phyloP scores from a whole-genome alignment of 2,329 filamentous ascomycete species.

The Epicoccum nigrum region DNA sequence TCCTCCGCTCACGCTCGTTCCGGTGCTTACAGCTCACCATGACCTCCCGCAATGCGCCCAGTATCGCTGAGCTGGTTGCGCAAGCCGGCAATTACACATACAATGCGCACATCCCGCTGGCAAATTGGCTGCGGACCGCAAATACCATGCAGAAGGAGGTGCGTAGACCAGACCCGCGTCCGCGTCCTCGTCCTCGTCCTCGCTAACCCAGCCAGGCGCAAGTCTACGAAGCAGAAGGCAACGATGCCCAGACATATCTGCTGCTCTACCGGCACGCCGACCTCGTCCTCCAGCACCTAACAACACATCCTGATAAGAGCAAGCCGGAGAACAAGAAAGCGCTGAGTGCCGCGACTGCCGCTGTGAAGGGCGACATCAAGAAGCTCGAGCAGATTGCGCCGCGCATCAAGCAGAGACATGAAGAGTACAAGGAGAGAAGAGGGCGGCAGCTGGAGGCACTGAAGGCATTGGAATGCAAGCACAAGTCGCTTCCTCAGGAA shows the following conservation, averaged over 20 bases:
- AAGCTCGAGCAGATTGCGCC: constrained; percentile 82
- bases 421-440: constrained; percentile 50
- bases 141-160: constrained; percentile 83
- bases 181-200: too few relatives aligned
- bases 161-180: constrained; percentile 28
- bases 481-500: constrained; percentile 26
- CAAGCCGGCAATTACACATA: constrained; percentile 83
- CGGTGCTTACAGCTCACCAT: constrained; percentile 19
- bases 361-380: constrained; percentile 68
- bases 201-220: constrained; percentile 64
- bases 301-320: constrained; percentile 76
- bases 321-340: constrained; percentile 64
- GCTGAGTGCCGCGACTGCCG: constrained; percentile 63
- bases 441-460: constrained; percentile 34
- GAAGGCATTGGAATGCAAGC: constrained; percentile 33
- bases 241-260: constrained; percentile 86
- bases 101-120: constrained; percentile 75
- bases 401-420: constrained; percentile 72
- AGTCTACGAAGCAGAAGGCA: constrained; percentile 84
- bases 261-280: constrained; percentile 88
- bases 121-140: constrained; percentile 81
- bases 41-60: constrained; percentile 58
- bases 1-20: background rate
- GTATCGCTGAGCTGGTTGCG: constrained; percentile 75
- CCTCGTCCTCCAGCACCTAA: constrained; percentile 78